phyloP scores from a whole-genome alignment of 192 early-diverging fungal species.

The Coemansia sp. region DNA sequence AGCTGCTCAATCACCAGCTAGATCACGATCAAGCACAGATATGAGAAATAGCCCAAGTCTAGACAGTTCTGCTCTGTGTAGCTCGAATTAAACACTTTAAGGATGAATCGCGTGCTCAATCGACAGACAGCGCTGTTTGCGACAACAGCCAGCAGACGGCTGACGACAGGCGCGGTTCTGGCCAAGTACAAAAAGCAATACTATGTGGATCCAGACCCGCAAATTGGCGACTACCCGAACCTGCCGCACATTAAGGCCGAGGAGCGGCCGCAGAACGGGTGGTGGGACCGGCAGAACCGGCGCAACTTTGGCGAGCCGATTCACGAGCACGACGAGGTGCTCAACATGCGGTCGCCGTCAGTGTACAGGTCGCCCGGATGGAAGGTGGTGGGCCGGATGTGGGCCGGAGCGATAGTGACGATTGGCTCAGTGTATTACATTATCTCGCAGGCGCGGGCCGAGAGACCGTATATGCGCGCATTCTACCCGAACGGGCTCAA shows the following conservation, averaged over 20 bases:
- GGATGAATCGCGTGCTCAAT: conserved; percentile 39
- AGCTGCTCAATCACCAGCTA: neutral
- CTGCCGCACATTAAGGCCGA: conserved; percentile 65
- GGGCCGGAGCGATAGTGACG: conserved; percentile 54
- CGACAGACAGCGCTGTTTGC: neutral
- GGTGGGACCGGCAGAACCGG: conserved; percentile 72
- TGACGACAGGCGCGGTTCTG: neutral
- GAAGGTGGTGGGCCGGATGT: conserved; percentile 61
- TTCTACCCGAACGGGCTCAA: conserved; percentile 70
- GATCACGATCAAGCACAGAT: neutral
- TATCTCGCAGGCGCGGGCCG: conserved; percentile 56
- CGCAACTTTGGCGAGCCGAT: conserved; percentile 75
- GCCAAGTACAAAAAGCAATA: conserved; percentile 39
- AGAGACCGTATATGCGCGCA: conserved; percentile 63
- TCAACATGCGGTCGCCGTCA: conserved; percentile 70
- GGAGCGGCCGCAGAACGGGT: conserved; percentile 63
- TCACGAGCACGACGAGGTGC: conserved; percentile 69
- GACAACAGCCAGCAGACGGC: neutral
- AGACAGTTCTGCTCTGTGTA: neutral
- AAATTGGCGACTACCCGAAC: conserved; percentile 77
- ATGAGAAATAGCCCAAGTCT: neutral
- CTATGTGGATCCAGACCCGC: conserved; percentile 62
- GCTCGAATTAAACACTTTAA: neutral
- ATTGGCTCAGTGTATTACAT: conserved; percentile 58
- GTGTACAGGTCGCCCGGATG: conserved; percentile 57